phyloP scores from a whole-genome alignment of 140 eudicot species.

The Erigeron philadelphicus region DNA sequence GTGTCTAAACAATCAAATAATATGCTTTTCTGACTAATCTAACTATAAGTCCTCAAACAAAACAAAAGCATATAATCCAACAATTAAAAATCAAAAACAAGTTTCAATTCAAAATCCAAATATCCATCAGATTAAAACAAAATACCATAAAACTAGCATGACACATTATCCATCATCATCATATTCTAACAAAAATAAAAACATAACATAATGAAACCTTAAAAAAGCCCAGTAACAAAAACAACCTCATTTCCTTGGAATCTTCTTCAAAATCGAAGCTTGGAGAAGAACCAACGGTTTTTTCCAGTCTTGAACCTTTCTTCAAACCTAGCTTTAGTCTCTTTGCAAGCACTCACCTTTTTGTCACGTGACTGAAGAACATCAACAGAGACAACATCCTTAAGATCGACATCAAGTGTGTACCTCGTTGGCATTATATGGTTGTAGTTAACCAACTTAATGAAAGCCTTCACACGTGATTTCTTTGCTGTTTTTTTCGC shows the following conservation, averaged over 20 bases:
- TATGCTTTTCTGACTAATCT: too few relatives aligned
- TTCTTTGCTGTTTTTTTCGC: slow-evolving; percentile 35
- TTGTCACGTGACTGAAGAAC: slow-evolving; percentile 33
- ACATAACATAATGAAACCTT: not conserved
- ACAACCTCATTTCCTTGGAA: not conserved
- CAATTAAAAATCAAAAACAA: not conserved
- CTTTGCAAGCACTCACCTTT: slow-evolving; percentile 33
- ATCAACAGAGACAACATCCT: slow-evolving; percentile 30
- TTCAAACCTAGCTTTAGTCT: slow-evolving; percentile 31
- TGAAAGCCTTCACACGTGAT: slow-evolving; percentile 36
- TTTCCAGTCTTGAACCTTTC: slow-evolving; percentile 38
- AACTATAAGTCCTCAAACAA: too few relatives aligned
- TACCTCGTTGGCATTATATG: slow-evolving; percentile 38
- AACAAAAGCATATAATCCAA: not conserved
- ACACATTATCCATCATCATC: slow-evolving; percentile 11
- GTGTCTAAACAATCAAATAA: too few relatives aligned
- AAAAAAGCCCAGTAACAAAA: not conserved
- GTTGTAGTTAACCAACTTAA: slow-evolving; percentile 36
- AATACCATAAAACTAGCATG: slow-evolving; percentile 12
- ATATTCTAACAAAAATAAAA: slow-evolving; percentile 1
- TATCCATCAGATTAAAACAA: slow-evolving; percentile 1
- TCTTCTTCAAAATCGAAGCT: slow-evolving; percentile 31
- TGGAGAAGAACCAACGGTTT: slow-evolving; percentile 36
- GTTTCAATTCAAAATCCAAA: not conserved
- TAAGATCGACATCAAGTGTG: slow-evolving; percentile 37